Evolutionary conservation across 2,329 filamentous ascomycete genomes (phyloP), one percentile per base, ranked within the genome.

Genomic region (Phoma sp.): DNA sequence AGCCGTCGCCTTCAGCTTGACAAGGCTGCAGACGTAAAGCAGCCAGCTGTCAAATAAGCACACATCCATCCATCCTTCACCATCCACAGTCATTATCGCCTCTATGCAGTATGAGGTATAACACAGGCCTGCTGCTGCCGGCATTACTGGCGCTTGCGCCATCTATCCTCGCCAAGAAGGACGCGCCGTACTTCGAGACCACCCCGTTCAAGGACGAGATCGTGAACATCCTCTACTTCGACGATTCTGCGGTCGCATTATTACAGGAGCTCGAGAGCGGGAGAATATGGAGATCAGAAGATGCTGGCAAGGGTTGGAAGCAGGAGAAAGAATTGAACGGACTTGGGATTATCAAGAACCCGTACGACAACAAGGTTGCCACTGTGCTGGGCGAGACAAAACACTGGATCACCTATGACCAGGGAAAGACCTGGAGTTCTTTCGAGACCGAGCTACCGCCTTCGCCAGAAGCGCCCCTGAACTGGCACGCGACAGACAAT

Each of bases 381-480:
- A 93, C 95, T 62, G 86, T 93, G 52, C 74, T 97, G 55, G 92
- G 91, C 13, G 77, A 82, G 55, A 83, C 80, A 43, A 83, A 80
- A 47, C 93, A 98, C 77, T 98, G 87, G 84, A 87, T 89, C 67
- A 98, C 93, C 0, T 84, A 84, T 13, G 89, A 99, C 73, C 85
- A 85, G 66, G 96, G 93, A 58, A 84, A 95, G 75, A 87, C 83
- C 7, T 99, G 95, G 95, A 76, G 80, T 44, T 75, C 82, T 49
- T 98, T 97, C 76, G 76, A 84, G 52, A 87, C 89, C 32, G 79
- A 84, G 36, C 79, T 66, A 4, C 59, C 60, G 23, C 66, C 67
- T 78, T 64, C 84, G 84, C 42, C 86, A 80, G 71, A 75, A 80
- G 61, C 85, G 82, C 75, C 85, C 32, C 80, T 98, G 61, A 81